phyloP scores from a whole-genome alignment of 1,139 yeast genomes.

The Yamadazyma kanchanaburiensis region DNA sequence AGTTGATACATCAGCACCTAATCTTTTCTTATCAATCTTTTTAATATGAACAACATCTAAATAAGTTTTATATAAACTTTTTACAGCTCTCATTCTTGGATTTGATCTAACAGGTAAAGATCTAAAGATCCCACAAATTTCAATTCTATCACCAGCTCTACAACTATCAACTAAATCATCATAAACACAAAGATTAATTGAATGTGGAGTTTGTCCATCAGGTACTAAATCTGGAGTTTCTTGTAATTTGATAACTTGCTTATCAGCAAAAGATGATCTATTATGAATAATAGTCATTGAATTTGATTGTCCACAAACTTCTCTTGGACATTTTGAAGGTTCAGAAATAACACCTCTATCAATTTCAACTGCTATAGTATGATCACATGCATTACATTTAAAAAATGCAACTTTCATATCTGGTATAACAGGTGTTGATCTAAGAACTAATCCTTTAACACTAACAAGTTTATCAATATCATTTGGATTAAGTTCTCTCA shows the following conservation, averaged over 20 bases:
- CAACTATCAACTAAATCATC: conserved; percentile 94
- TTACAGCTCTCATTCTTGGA: conserved; percentile 79
- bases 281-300: conserved; percentile 92
- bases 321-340: conserved; percentile 89
- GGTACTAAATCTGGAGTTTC: conserved; percentile 99
- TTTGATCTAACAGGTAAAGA: conserved; percentile 89
- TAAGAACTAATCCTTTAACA: conserved; percentile 84
- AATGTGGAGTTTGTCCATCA: conserved; percentile 98
- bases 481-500: conserved; percentile 92
- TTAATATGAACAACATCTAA: conserved; percentile 91
- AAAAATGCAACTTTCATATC: conserved; percentile 98
- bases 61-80: conserved; percentile 85
- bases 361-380: conserved; percentile 85
- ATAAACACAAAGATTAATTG: conserved; percentile 89
- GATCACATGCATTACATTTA: conserved; percentile 93
- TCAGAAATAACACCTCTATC: conserved; percentile 94
- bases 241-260: conserved; percentile 89
- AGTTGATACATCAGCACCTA: conserved; percentile 80
- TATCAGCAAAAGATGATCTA: conserved; percentile 89
- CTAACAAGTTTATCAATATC: conserved; percentile 93
- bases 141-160: conserved; percentile 95
- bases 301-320: conserved; percentile 77
- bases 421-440: conserved; percentile 90
- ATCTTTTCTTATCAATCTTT: conserved; percentile 76
- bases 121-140: conserved; percentile 92